phyloP scores from a whole-genome alignment of 176 grass and related monocot genomes.

The Dactylis glomerata region DNA sequence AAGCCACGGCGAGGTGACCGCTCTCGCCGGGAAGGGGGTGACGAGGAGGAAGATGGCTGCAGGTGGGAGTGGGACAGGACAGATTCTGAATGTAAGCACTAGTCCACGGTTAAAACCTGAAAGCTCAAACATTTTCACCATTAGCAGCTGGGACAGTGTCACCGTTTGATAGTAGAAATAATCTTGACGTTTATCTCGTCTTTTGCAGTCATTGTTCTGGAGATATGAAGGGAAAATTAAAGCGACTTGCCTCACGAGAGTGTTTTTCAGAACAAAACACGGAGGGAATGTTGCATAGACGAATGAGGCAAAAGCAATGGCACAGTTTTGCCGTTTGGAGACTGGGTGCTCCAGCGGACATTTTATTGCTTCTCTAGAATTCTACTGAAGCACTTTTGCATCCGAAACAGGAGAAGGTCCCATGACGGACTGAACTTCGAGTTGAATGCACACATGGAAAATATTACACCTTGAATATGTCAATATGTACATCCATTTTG shows the following conservation, averaged over 20 bases:
- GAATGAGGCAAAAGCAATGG: neutral
- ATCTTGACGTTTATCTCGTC: neutral
- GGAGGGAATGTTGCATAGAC: neutral
- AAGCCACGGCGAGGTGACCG: neutral
- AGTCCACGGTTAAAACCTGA: slow-evolving; percentile 1
- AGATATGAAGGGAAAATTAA: slow-evolving; percentile 59
- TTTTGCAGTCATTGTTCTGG: slow-evolving; percentile 75
- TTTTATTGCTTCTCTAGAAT: too few species aligned
- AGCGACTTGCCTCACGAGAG: neutral
- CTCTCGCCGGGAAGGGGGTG: neutral
- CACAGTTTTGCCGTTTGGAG: neutral
- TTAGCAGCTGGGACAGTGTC: neutral
- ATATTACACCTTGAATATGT: neutral
- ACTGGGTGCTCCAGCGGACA: too few species aligned
- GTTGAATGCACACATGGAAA: neutral
- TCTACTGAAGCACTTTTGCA: too few species aligned
- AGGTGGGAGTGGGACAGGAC: slow-evolving; percentile 95
- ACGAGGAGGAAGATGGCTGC: slow-evolving; percentile 35
- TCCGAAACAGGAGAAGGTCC: neutral
- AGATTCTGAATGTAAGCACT: slow-evolving; percentile 87
- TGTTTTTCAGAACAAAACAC: neutral
- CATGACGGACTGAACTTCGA: neutral
- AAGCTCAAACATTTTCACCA: neutral
- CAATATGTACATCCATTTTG: neutral
- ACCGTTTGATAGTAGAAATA: neutral